phyloP scores from a whole-genome alignment of 441 rosid genomes.

The Adansonia madagascariensis region DNA sequence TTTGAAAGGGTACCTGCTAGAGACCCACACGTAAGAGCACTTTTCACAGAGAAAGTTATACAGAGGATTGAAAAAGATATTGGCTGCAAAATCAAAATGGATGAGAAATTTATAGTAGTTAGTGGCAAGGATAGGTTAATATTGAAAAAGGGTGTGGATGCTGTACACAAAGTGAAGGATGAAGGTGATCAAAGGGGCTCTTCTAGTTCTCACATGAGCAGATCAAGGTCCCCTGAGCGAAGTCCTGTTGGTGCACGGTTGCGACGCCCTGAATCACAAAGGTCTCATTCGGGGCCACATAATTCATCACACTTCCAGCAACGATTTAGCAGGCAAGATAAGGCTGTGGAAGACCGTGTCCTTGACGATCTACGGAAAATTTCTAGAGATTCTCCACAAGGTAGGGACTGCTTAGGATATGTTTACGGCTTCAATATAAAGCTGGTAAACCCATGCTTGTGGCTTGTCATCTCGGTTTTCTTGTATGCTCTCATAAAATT shows the following conservation, averaged over 20 bases:
- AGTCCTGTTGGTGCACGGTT: slow-evolving; percentile 67
- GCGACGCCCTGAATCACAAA: slow-evolving; percentile 64
- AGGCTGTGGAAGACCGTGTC: slow-evolving; percentile 62
- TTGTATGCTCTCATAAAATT: slow-evolving; percentile 24
- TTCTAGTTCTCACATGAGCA: slow-evolving; percentile 42
- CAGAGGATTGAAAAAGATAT: slow-evolving; percentile 79
- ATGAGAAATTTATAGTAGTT: slow-evolving; percentile 89
- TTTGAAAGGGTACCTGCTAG: slow-evolving; percentile 93
- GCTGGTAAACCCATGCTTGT: slow-evolving; percentile 55
- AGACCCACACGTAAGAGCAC: slow-evolving; percentile 70
- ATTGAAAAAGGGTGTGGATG: slow-evolving; percentile 94
- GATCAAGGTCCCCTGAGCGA: slow-evolving; percentile 80
- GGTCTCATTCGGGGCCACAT: slow-evolving; percentile 59
- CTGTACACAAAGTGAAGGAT: slow-evolving; percentile 82
- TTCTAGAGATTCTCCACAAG: slow-evolving; percentile 91
- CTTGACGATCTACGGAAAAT: slow-evolving; percentile 72
- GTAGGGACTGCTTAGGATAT: slow-evolving; percentile 86
- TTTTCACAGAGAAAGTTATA: slow-evolving; percentile 77
- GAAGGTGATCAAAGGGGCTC: slow-evolving; percentile 63
- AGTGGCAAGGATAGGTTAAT: slow-evolving; percentile 93
- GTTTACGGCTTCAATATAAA: slow-evolving; percentile 61
- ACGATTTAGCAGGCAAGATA: slow-evolving; percentile 70
- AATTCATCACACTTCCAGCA: slow-evolving; percentile 63
- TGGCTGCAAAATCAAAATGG: slow-evolving; percentile 89
- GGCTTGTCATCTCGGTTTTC: slow-evolving; percentile 23